Base-by-base conservation (phyloP, 441 rosid species). In the Pelargonium citronellum region DNA sequence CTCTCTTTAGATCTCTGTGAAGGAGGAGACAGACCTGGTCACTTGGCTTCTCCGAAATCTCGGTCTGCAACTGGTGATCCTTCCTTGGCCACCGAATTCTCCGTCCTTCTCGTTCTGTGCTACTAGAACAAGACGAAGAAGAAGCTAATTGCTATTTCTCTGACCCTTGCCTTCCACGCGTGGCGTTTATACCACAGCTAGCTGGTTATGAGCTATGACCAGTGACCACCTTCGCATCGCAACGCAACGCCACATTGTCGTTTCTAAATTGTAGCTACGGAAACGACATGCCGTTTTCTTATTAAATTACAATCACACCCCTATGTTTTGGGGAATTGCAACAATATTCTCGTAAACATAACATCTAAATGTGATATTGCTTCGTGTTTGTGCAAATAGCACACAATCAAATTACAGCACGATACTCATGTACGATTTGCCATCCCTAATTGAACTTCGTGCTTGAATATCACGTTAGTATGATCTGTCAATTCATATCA, bases 141-240 rank as follows among this genome's bases (percentile, higher is more conserved):
- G 41, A 0, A 30, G 37, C 8, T 37, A 37, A 37, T 37, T 37
- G 41, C 41, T 4, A 30, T 37, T 6, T 37, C 8, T 37, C 41
- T 37, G 41, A 5, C 6, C 1, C 57, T 49, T 2, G 57, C 15
- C 57, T 49, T 49, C 41, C 57, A 49, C 57, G 57, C 57, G 57
- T 49, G 57, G 57, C 57, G 57, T 12, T 11, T 2, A 49, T 13
- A 49, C 17, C 57, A 49, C n/a, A 3, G 58, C 58, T 51, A 13
- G 58, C 58, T 51, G 58, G 17, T 51, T n/a, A 12, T 51, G 19
- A 51, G 58, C 58, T n/a, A 51, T n/a, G 58, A 51, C 58, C 58
- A 51, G 17, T 51, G 58, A 51, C 58, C 58, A n/a, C 5, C 7
- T 0, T 5, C 17, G 1, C 13, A 11, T 11, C 49, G n/a, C n/a